Evolutionary conservation across 441 rosid species (phyloP), one percentile per base, ranked within the genome.

Genomic region (Adansonia rubrostipa): DNA sequence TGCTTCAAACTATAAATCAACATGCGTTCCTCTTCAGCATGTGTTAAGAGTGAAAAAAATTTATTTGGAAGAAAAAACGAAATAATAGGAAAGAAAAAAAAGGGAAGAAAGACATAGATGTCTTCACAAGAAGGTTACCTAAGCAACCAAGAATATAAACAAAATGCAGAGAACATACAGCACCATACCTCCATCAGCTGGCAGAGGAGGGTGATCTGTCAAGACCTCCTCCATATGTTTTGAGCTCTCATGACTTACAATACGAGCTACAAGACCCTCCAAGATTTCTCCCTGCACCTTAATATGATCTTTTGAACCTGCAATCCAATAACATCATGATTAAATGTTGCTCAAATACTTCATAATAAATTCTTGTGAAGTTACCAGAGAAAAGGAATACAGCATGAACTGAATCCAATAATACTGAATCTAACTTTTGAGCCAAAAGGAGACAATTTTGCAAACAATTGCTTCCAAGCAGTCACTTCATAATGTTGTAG

Each of bases 231-330:
- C 92, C 89, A 96, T 89, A 71, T 91, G 93, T 80, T 86, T 89
- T 84, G 87, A 82, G 79, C 98, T 94, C 80, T 89, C 92, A 82
- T 84, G 90, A 83, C 93, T 86, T 53, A 94, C 96, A 58, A 94
- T 82, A 76, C 98, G 99, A 65, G 98, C 99, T 82, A 96, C 98
- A 24, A 96, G 95, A 74, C 99, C 99, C 89, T 96, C 99, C 72
- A 94, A 81, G 76, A 96, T 93, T 88, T 96, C 98, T 80, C 99
- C 99, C 79, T 96, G 99, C 68, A 87, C 93, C 83, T 86, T 77
- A 79, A 84, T 82, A 86, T 96, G 99, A 83, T 94, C 96, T 77
- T 87, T 92, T 40, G 98, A 93, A 82, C 90, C 99, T 96, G 89
- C 78, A 79, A 69, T 78, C 53, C 71, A 17, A 73, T 28, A 71